These are phyloP conservation scores for Arthrinium phaeospermum DNA, from an alignment of 2,329 filamentous ascomycete genomes.

Conservation along the genomic window DNA sequence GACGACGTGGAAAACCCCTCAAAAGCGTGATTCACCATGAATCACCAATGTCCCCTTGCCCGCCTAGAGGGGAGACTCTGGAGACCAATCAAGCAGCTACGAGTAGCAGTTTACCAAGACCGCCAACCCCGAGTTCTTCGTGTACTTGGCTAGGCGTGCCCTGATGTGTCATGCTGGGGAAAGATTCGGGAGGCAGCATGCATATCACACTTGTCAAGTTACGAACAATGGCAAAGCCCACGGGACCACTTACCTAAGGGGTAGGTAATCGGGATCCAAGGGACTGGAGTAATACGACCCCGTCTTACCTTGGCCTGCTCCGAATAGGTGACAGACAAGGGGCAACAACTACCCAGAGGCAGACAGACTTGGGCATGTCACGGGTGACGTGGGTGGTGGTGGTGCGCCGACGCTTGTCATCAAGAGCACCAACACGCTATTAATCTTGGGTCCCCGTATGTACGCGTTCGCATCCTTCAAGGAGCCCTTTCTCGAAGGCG, in stretches of 20 bases:
- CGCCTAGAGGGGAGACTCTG: background rate
- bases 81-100: background rate
- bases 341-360: background rate
- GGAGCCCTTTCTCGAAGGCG: background rate
- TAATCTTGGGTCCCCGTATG: background rate
- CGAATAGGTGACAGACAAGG: background rate
- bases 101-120: background rate
- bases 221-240: too few species aligned
- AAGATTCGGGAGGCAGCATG: background rate
- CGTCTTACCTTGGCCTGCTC: background rate
- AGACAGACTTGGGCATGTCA: background rate
- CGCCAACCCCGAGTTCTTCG: background rate
- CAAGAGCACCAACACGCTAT: background rate
- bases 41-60: background rate
- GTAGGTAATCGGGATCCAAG: background rate
- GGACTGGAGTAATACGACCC: background rate
- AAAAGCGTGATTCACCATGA: background rate
- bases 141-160: background rate
- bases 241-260: background rate
- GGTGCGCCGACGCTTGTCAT: background rate
- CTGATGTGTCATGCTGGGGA: background rate
- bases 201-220: background rate
- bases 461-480: background rate
- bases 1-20: background rate
- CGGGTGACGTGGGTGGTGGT: background rate